Evolutionary conservation across 2,329 filamentous ascomycete species (phyloP).

Genomic region (Lachnellula cervina): DNA sequence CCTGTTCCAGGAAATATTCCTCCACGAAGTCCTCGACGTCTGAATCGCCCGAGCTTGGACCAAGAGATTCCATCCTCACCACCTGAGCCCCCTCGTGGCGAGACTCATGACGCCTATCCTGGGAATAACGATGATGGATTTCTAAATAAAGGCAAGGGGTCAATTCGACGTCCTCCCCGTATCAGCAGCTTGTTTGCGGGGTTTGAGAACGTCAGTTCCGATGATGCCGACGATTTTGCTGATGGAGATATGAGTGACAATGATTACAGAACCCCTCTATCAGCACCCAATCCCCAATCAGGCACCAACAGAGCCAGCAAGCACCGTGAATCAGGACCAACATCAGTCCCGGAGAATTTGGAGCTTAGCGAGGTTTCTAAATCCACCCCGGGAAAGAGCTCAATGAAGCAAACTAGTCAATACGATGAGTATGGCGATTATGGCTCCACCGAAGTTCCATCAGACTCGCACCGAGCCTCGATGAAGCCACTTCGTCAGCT

Average conservation of each 20-base stretch:
- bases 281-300: slow-evolving; percentile 50
- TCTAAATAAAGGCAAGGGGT: slow-evolving; percentile 50
- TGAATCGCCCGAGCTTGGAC: slow-evolving; percentile 46
- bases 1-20: slow-evolving; percentile 51
- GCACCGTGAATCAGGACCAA: slow-evolving; percentile 18
- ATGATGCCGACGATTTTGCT: slow-evolving; percentile 58
- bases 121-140: slow-evolving; percentile 79
- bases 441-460: slow-evolving; percentile 19
- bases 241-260: slow-evolving; percentile 60
- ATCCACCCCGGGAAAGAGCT: slow-evolving; percentile 13
- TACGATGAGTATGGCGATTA: slow-evolving; percentile 18
- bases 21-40: slow-evolving; percentile 55
- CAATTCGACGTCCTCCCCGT: slow-evolving; percentile 62
- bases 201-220: slow-evolving; percentile 68
- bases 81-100: slow-evolving; percentile 30
- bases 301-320: slow-evolving; percentile 14
- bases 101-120: slow-evolving; percentile 62
- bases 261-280: slow-evolving; percentile 62
- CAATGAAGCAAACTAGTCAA: slow-evolving; percentile 11
- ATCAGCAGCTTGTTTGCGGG: slow-evolving; percentile 84
- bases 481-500: slow-evolving; percentile 25
- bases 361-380: slow-evolving; percentile 20
- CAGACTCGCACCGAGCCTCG: slow-evolving; percentile 13
- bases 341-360: slow-evolving; percentile 26
- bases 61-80: slow-evolving; percentile 45